Evolutionary conservation across 1,139 yeast genomes (phyloP).

Genomic region (Pichia sp.): DNA sequence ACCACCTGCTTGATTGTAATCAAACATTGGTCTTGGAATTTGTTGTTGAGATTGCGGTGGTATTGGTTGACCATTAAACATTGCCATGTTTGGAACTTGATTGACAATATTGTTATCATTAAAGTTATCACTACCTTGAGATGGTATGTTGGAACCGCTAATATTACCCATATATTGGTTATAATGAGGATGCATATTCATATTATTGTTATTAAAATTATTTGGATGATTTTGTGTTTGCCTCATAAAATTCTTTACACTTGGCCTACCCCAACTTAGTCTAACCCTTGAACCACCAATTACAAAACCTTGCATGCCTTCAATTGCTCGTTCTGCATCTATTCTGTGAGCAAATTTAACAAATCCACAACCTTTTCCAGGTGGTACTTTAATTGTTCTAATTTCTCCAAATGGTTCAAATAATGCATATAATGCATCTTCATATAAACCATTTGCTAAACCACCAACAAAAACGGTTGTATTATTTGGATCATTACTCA

Average conservation of each 20-base stretch:
- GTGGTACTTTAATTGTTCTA: constrained; percentile 80
- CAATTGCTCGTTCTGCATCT: constrained; percentile 85
- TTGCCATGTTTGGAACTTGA: constrained; percentile 4
- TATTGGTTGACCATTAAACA: constrained; percentile 2
- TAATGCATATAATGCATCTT: constrained; percentile 63
- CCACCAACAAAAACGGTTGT: constrained; percentile 97
- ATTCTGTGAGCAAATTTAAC: constrained; percentile 73
- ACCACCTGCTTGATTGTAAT: constrained; percentile 12
- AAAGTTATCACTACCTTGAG: not conserved
- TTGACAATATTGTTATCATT: not conserved
- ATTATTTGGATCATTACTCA: constrained; percentile 72
- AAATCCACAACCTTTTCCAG: constrained; percentile 92
- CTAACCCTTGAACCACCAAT: constrained; percentile 82
- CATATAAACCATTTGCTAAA: constrained; percentile 65
- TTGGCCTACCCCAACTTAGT: constrained; percentile 78
- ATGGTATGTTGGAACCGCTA: not conserved
- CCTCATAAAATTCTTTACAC: constrained; percentile 21
- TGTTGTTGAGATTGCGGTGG: constrained; percentile 21
- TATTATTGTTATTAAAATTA: not conserved
- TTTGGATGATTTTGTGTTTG: constrained; percentile 10
- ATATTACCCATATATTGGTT: not conserved
- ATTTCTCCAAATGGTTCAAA: constrained; percentile 84
- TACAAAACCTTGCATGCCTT: constrained; percentile 88
- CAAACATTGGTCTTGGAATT: constrained; percentile 19
- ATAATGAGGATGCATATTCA: not conserved